phyloP scores from a whole-genome alignment of 306 rosid genomes.

The Citrullus mucosospermus region DNA sequence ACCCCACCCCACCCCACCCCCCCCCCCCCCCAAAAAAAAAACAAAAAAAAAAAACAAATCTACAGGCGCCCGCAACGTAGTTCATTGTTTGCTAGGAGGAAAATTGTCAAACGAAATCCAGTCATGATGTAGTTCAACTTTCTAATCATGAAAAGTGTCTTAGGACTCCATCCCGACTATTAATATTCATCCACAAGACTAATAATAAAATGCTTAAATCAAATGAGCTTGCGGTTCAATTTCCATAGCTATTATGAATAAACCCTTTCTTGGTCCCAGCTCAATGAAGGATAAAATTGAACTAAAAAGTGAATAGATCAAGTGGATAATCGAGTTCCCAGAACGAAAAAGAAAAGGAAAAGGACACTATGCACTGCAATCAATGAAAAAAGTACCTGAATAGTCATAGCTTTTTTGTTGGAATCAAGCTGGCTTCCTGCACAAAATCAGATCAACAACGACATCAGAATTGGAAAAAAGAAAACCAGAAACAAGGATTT shows the following conservation, averaged over 20 bases:
- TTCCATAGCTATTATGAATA: not conserved
- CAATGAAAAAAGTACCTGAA: slow-evolving; percentile 37
- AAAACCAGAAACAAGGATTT: not conserved
- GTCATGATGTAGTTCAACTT: not conserved
- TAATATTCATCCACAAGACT: not conserved
- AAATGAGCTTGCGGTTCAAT: not conserved
- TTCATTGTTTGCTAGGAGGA: not conserved
- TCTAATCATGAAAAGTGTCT: not conserved
- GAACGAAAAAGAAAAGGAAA: not conserved
- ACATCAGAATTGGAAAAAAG: not conserved
- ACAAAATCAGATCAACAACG: not conserved
- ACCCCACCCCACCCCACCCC: not conserved
- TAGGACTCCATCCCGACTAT: not conserved
- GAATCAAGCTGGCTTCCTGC: slow-evolving; percentile 71
- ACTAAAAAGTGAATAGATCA: not conserved
- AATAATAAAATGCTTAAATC: not conserved
- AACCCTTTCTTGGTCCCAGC: not conserved
- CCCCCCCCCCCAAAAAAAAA: no score
- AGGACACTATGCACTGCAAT: not conserved
- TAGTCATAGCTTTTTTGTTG: slow-evolving; percentile 66
- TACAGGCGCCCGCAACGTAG: not conserved
- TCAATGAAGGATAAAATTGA: not conserved
- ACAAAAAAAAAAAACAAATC: not conserved
- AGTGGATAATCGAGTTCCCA: not conserved
- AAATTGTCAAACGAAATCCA: not conserved